Percentiles rank a stretch among this genome's conserved stretches.
phyloP scores from a whole-genome alignment of 2,329 filamentous ascomycete genomes.

The Penicillium sp. region DNA sequence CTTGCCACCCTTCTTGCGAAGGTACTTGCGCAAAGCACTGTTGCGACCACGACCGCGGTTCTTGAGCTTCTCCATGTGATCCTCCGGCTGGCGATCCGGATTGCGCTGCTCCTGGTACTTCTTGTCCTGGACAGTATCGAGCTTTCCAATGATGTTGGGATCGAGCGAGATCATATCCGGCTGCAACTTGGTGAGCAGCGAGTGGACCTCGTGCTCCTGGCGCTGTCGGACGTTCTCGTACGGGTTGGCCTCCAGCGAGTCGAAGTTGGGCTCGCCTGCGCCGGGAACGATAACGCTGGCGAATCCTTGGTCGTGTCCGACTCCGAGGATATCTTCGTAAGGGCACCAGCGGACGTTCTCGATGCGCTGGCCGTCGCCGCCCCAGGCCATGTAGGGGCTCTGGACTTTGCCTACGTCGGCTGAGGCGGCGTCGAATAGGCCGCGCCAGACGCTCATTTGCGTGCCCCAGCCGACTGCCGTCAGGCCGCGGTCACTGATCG shows the following conservation, averaged over 20 bases:
- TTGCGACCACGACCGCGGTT: conserved; percentile 88
- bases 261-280: conserved; percentile 94
- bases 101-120: conserved; percentile 74
- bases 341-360: conserved; percentile 89
- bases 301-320: conserved; percentile 81
- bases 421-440: conserved; percentile 71
- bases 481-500: conserved; percentile 83
- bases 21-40: conserved; percentile 77
- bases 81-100: conserved; percentile 66
- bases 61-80: conserved; percentile 57
- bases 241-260: conserved; percentile 88
- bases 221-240: conserved; percentile 92
- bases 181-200: conserved; percentile 86
- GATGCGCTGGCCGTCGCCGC: conserved; percentile 74
- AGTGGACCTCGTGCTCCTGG: conserved; percentile 86
- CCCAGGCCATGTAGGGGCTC: conserved; percentile 90
- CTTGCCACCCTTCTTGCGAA: conserved; percentile 86
- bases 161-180: conserved; percentile 97
- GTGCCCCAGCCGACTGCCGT: conserved; percentile 91
- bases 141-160: conserved; percentile 82
- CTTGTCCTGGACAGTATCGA: conserved; percentile 76
- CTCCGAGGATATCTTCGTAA: conserved; percentile 86
- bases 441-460: conserved; percentile 83
- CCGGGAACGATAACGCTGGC: conserved; percentile 86
- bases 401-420: conserved; percentile 73